A percentile compares a stretch with the other conserved stretches of the same genome.
phyloP scores from a whole-genome alignment of 208 protist genomes.

The Blastocrithidia nonstop region DNA sequence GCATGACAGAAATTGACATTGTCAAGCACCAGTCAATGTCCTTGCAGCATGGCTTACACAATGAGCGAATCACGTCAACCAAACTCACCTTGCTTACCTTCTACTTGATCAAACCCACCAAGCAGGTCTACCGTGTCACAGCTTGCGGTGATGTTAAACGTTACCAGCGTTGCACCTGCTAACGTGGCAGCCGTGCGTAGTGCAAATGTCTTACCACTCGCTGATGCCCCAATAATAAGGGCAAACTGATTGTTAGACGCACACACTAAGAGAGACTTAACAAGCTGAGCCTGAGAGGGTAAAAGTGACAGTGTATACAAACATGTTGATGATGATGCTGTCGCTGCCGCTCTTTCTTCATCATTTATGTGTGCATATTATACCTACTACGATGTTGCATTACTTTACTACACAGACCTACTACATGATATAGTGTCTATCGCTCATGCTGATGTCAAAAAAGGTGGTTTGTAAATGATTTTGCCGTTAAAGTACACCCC shows the following conservation, averaged over 20 bases:
- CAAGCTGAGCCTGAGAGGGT: conserved; percentile 36
- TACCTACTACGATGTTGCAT: no score
- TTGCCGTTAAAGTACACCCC: conserved; percentile 40
- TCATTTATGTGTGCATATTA: no score
- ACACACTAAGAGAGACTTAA: conserved; percentile 81
- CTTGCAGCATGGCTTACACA: conserved; percentile 87
- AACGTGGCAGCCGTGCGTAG: conserved; percentile 88
- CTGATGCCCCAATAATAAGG: conserved; percentile 91
- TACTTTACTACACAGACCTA: no score
- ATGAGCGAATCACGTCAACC: conserved; percentile 99
- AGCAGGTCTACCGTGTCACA: conserved; percentile 99
- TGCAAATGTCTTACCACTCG: conserved; percentile 93
- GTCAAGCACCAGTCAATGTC: conserved; percentile 98
- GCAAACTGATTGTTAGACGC: conserved; percentile 90
- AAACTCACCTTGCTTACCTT: conserved; percentile 92
- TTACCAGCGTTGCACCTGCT: conserved; percentile 81
- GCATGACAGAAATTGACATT: conserved; percentile 99
- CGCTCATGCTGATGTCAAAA: not conserved
- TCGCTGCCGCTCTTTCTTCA: conserved; percentile 2
- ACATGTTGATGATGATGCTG: conserved; percentile 3
- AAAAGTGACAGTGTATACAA: conserved; percentile 34
- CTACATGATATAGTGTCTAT: no score
- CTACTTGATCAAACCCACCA: conserved; percentile 98
- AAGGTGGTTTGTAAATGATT: conserved; percentile 12
- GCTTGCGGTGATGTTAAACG: conserved; percentile 95